Evolutionary conservation across 225 moss, liverwort and hornwort species (phyloP).

Genomic region (Straminergon stramineum): DNA sequence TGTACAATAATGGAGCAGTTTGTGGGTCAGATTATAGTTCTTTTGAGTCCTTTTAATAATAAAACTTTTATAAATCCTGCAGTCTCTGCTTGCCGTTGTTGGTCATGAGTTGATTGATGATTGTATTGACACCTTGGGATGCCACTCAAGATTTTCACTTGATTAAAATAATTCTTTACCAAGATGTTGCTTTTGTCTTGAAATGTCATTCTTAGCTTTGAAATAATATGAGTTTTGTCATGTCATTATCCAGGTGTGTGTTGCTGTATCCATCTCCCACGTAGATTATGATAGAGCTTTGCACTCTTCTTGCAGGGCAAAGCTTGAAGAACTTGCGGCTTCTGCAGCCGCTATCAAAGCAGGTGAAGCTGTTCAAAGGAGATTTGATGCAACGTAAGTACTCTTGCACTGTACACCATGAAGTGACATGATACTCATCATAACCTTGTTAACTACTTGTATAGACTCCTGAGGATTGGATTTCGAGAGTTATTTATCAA

Average conservation of each 20-base stretch:
- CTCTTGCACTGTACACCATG: not conserved
- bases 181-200: not conserved
- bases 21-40: not conserved
- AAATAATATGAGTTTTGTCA: not conserved
- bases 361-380: slow-evolving; percentile 37
- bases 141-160: not conserved
- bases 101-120: not conserved
- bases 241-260: not conserved
- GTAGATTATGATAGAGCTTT: not conserved
- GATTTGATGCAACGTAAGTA: slow-evolving; percentile 57
- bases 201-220: not conserved
- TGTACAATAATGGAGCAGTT: not conserved
- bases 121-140: not conserved
- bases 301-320: slow-evolving; percentile 24
- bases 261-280: not conserved
- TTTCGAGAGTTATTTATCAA: not conserved
- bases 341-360: slow-evolving; percentile 52
- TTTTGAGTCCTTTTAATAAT: not conserved
- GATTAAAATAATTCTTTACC: not conserved
- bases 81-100: not conserved
- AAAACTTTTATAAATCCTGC: not conserved
- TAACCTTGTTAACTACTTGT: not conserved
- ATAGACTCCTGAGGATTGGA: not conserved
- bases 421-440: not conserved
- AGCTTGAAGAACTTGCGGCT: slow-evolving; percentile 30